Evolutionary conservation across 495 filamentous ascomycete species (phyloP).

Genomic region (Staphylotrichum tortipilum): DNA sequence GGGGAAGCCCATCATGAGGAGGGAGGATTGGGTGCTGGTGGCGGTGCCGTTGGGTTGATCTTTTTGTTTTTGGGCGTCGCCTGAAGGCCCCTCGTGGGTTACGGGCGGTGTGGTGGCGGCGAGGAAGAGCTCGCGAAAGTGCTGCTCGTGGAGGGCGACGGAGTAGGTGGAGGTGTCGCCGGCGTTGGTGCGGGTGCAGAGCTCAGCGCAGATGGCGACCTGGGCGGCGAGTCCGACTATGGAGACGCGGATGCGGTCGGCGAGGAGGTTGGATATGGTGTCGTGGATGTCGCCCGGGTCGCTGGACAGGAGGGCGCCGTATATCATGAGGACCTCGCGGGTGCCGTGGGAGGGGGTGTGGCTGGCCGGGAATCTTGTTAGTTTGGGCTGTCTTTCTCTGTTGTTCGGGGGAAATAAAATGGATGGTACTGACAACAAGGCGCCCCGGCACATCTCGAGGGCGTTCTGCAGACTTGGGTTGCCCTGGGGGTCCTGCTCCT

Average conservation of each 20-base stretch:
- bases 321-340: slow-evolving; percentile 82
- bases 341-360: slow-evolving; percentile 91
- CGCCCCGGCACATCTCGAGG: slow-evolving; percentile 84
- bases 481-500: slow-evolving; percentile 73
- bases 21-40: slow-evolving; percentile 52
- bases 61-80: background rate
- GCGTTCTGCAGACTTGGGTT: slow-evolving; percentile 91
- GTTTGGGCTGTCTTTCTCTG: background rate
- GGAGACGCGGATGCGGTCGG: slow-evolving; percentile 74
- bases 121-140: slow-evolving; percentile 84
- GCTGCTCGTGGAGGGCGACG: slow-evolving; percentile 78
- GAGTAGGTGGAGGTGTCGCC: slow-evolving; percentile 67
- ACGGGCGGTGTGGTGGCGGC: slow-evolving; percentile 81
- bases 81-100: slow-evolving; percentile 57
- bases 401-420: background rate
- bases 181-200: slow-evolving; percentile 77
- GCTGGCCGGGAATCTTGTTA: slow-evolving; percentile 36
- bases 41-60: background rate
- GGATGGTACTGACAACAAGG: slow-evolving; percentile 57
- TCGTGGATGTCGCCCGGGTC: slow-evolving; percentile 94
- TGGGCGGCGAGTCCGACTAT: slow-evolving; percentile 87
- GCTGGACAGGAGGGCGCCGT: slow-evolving; percentile 78
- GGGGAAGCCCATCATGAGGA: slow-evolving; percentile 99
- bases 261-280: slow-evolving; percentile 67
- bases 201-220: slow-evolving; percentile 82